These are phyloP conservation scores for Tuber aestivum DNA, from an alignment of 495 filamentous ascomycete species.

Conservation along the genomic window DNA sequence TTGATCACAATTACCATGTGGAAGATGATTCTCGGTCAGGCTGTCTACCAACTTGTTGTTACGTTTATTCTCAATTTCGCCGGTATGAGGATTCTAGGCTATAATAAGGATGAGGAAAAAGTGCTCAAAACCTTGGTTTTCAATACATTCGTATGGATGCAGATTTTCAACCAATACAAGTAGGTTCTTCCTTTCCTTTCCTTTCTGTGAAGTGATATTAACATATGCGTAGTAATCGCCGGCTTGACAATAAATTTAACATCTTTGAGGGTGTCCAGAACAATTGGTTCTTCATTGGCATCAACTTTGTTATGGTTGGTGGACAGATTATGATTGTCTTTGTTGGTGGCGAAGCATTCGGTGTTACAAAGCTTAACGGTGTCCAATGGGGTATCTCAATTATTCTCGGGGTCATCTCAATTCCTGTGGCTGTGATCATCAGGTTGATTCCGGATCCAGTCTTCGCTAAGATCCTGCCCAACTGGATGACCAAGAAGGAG, in stretches of 20 bases:
- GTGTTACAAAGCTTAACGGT: conserved; percentile 56
- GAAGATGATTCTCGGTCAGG: conserved; percentile 90
- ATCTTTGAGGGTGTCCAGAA: conserved; percentile 75
- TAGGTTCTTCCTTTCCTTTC: conserved; percentile 34
- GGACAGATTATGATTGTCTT: conserved; percentile 76
- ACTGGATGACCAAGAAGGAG: conserved; percentile 49
- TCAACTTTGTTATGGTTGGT: conserved; percentile 75
- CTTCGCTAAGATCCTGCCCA: conserved; percentile 53
- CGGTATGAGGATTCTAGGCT: conserved; percentile 58
- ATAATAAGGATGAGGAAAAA: conserved; percentile 44
- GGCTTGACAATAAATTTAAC: conserved; percentile 83
- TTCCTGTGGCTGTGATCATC: conserved; percentile 67
- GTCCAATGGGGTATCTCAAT: conserved; percentile 70
- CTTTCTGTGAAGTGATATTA: conserved; percentile 13
- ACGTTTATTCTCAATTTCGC: conserved; percentile 73
- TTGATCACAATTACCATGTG: conserved; percentile 78
- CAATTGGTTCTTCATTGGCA: conserved; percentile 78
- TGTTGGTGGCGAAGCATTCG: conserved; percentile 67
- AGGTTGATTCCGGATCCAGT: conserved; percentile 69
- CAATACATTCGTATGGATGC: conserved; percentile 94
- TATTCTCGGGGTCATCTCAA: conserved; percentile 61
- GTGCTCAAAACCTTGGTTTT: conserved; percentile 67
- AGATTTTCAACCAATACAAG: conserved; percentile 86
- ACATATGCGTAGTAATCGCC: conserved; percentile 53
- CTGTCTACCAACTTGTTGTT: conserved; percentile 75